Evolutionary conservation across 352 stramenopile species (phyloP).

Genomic region (Pythium sp.): DNA sequence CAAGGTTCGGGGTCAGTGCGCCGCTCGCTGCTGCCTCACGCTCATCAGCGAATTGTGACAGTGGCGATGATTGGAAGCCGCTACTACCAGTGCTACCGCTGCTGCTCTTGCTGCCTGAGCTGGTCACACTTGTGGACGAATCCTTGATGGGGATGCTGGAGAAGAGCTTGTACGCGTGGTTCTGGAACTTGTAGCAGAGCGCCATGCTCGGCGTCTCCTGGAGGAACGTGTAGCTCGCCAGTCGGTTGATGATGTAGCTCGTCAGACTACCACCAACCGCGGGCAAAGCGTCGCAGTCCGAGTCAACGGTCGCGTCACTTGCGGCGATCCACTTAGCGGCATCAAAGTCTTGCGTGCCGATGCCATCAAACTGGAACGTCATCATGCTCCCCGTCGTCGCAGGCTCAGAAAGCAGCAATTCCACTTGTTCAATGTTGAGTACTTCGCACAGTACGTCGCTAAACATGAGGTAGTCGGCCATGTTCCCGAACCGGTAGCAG

Average conservation of each 20-base stretch:
- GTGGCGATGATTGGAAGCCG: conserved; percentile 5
- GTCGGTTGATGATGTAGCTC: conserved; percentile 32
- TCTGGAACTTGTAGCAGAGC: conserved; percentile 62
- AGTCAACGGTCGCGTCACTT: conserved; percentile 23
- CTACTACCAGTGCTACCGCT: conserved; percentile 8
- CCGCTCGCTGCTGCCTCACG: conserved; percentile 24
- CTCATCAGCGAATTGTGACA: conserved; percentile 29
- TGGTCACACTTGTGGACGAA: conserved; percentile 17
- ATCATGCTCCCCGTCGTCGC: conserved; percentile 38
- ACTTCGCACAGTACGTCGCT: conserved; percentile 57
- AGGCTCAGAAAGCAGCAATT: conserved; percentile 30
- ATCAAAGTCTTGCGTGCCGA: conserved; percentile 64
- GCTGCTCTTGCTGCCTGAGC: conserved; percentile 1
- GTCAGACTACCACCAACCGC: conserved; percentile 36
- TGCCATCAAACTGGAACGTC: conserved; percentile 56
- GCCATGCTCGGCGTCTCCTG: conserved; percentile 36
- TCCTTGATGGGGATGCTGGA: conserved; percentile 37
- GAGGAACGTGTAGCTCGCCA: conserved; percentile 42
- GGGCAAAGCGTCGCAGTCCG: conserved; percentile 37
- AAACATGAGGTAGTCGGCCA: conserved; percentile 52
- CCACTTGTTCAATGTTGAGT: conserved; percentile 44
- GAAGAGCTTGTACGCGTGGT: conserved; percentile 54
- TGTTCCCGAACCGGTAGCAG: conserved; percentile 67
- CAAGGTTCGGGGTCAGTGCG: conserved; percentile 37
- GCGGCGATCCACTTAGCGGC: conserved; percentile 50